Conservation (phyloP, 2,329 filamentous ascomycete genomes). For the Aspergillus flavus region DNA sequence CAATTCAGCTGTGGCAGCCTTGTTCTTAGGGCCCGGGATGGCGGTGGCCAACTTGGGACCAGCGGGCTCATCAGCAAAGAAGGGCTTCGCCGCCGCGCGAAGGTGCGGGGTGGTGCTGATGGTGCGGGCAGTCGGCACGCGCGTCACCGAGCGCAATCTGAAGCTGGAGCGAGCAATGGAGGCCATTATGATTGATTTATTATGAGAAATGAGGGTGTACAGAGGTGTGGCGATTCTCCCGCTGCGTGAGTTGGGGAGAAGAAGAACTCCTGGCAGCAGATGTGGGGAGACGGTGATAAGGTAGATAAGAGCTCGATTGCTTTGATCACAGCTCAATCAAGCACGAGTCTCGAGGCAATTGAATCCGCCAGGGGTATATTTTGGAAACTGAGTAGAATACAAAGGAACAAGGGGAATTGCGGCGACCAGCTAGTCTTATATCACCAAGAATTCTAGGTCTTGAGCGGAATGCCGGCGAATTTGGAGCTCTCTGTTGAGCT, state of each 20-base stretch:
- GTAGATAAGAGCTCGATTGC: not conserved
- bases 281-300: slow-evolving; percentile 5
- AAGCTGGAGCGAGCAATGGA: slow-evolving; percentile 40
- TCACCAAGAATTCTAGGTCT: slow-evolving; percentile 1
- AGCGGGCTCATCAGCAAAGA: slow-evolving; percentile 61
- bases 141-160: slow-evolving; percentile 36
- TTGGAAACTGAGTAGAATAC: not conserved
- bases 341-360: not conserved
- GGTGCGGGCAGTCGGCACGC: slow-evolving; percentile 37
- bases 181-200: slow-evolving; percentile 34
- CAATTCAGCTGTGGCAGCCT: slow-evolving; percentile 69
- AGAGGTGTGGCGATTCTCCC: not conserved
- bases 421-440: slow-evolving; percentile 4
- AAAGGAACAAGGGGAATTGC: not conserved
- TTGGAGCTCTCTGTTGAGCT: slow-evolving; percentile 23
- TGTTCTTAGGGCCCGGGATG: slow-evolving; percentile 76
- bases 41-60: slow-evolving; percentile 57
- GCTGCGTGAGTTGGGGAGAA: not conserved
- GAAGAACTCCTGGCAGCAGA: not conserved
- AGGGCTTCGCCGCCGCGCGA: slow-evolving; percentile 48
- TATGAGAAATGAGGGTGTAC: not conserved
- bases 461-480: slow-evolving; percentile 19
- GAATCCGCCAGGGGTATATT: not conserved
- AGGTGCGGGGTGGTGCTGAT: slow-evolving; percentile 40
- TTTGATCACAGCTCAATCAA: not conserved